Conservation (phyloP, 495 filamentous ascomycete genomes). For the Geopyxis carbonaria region DNA sequence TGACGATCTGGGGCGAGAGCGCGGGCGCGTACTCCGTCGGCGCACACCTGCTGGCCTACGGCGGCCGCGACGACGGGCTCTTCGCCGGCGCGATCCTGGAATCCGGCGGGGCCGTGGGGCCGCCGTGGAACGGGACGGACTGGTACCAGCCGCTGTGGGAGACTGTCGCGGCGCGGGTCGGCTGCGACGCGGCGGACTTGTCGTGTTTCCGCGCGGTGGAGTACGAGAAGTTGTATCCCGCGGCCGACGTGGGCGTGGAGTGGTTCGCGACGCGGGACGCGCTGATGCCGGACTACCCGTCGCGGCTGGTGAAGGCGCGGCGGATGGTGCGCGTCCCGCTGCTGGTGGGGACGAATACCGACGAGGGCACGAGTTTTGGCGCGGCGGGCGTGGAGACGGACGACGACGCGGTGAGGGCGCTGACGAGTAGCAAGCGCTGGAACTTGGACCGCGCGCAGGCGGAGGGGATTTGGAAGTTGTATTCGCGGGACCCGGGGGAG, state of each 20-base stretch:
- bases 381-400: constrained; percentile 32
- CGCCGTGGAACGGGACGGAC: constrained; percentile 23
- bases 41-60: constrained; percentile 36
- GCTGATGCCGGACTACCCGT: constrained; percentile 32
- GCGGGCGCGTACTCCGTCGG: constrained; percentile 40
- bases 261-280: constrained; percentile 36
- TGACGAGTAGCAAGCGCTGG: constrained; percentile 23
- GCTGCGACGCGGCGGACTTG: constrained; percentile 24
- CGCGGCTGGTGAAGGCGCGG: constrained; percentile 25
- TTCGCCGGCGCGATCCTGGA: constrained; percentile 34
- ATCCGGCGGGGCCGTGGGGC: constrained; percentile 31
- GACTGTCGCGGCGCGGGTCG: constrained; percentile 26
- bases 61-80: constrained; percentile 31
- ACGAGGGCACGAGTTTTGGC: constrained; percentile 34
- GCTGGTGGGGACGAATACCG: constrained; percentile 32
- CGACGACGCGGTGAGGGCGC: constrained; percentile 21
- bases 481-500: constrained; percentile 33
- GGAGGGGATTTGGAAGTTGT: constrained; percentile 30
- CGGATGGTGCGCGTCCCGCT: constrained; percentile 34
- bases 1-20: constrained; percentile 52
- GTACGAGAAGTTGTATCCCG: constrained; percentile 29
- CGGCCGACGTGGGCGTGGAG: constrained; percentile 24
- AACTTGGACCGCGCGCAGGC: constrained; percentile 8
- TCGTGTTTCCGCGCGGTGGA: constrained; percentile 34
- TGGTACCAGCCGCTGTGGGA: constrained; percentile 30